Conservation (phyloP, 2,329 filamentous ascomycete genomes). For the Juglanconis juglandina region DNA sequence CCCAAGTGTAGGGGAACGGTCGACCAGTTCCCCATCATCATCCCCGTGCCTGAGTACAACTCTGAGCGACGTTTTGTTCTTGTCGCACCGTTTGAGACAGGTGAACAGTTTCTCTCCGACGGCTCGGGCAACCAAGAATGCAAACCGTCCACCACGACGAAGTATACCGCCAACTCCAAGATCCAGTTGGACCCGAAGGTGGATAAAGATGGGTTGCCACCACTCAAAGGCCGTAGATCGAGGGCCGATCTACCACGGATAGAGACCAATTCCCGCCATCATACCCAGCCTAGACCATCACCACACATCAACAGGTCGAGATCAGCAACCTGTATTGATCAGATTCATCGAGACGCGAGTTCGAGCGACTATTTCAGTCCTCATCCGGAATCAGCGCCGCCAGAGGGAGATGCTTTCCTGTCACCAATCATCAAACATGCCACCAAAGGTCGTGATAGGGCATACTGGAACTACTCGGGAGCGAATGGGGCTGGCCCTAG, state of each 20-base stretch:
- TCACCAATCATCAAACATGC: constrained; percentile 42
- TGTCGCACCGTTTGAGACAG: constrained; percentile 34
- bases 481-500: constrained; percentile 9
- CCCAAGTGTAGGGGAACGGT: constrained; percentile 59
- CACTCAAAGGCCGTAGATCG: constrained; percentile 30
- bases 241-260: constrained; percentile 43
- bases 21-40: constrained; percentile 66
- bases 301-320: constrained; percentile 26
- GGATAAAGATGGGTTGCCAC: constrained; percentile 23
- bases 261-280: constrained; percentile 36
- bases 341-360: constrained; percentile 21
- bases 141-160: constrained; percentile 17
- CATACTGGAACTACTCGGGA: constrained; percentile 33
- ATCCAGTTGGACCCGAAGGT: constrained; percentile 25
- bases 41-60: constrained; percentile 58
- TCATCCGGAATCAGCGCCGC: constrained; percentile 20
- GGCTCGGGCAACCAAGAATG: constrained; percentile 6
- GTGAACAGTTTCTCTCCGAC: constrained; percentile 18
- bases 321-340: constrained; percentile 31
- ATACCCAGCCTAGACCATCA: constrained; percentile 27
- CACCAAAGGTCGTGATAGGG: constrained; percentile 39
- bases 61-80: constrained; percentile 65
- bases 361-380: constrained; percentile 31
- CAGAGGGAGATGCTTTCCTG: constrained; percentile 33
- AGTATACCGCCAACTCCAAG: constrained; percentile 43